Conservation (phyloP, 192 early-diverging fungal genomes). For the Coemansia sp. region DNA sequence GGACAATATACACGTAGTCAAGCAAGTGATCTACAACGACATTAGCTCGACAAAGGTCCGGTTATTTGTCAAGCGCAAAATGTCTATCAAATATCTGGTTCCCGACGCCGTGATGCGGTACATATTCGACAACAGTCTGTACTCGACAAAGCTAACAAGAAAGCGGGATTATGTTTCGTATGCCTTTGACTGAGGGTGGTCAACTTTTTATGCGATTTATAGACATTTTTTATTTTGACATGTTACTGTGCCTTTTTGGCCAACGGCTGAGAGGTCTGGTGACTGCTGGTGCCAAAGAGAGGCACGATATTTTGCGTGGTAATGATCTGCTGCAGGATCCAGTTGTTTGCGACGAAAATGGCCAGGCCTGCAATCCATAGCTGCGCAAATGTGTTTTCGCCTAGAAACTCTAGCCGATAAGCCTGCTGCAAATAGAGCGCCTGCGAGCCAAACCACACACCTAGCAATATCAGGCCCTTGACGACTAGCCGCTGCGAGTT, state of each 20-base stretch:
- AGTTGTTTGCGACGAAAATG: conserved; percentile 76
- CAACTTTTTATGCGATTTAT: background rate
- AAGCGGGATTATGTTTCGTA: conserved; percentile 58
- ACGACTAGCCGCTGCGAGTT: conserved; percentile 54
- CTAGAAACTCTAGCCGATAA: conserved; percentile 87
- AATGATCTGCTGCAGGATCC: conserved; percentile 64
- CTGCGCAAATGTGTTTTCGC: conserved; percentile 75
- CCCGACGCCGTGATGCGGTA: conserved; percentile 93
- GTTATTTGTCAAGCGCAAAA: conserved; percentile 89
- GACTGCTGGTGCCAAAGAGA: conserved; percentile 9
- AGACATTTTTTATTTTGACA: background rate
- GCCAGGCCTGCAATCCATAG: conserved; percentile 74
- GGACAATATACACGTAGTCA: conserved; percentile 89
- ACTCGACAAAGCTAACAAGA: conserved; percentile 60
- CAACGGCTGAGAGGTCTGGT: background rate
- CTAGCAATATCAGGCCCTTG: conserved; percentile 60
- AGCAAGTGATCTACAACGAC: conserved; percentile 97
- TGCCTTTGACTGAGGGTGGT: conserved; percentile 43
- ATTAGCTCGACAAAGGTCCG: conserved; percentile 97
- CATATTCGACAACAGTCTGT: conserved; percentile 79
- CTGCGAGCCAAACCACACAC: conserved; percentile 76
- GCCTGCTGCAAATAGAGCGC: conserved; percentile 85
- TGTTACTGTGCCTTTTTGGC: conserved; percentile 10
- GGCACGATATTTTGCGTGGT: conserved; percentile 34
- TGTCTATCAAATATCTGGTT: conserved; percentile 94